These are phyloP conservation scores for Monosporascus sp. DNA, from an alignment of 2,329 filamentous ascomycete genomes.

Conservation along the genomic window DNA sequence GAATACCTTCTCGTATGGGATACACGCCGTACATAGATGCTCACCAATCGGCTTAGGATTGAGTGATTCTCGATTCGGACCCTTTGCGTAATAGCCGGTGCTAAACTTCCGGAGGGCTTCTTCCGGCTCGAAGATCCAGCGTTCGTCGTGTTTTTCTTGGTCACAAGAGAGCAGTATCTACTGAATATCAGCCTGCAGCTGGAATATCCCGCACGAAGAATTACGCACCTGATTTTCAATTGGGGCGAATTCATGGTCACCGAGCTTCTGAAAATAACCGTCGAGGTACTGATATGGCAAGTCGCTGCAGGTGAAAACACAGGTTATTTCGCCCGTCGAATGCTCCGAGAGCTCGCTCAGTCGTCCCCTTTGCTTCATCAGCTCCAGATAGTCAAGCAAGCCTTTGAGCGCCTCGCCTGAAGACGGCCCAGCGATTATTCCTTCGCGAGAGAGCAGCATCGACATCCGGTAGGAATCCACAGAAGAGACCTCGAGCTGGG, in stretches of 20 bases:
- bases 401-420: conserved; percentile 55
- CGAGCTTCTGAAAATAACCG: conserved; percentile 55
- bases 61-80: too few relatives aligned
- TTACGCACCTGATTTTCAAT: conserved; percentile 33
- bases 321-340: conserved; percentile 40
- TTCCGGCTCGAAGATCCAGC: too few relatives aligned
- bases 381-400: conserved; percentile 44
- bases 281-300: conserved; percentile 59
- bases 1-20: too few relatives aligned
- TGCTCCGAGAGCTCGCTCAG: conserved; percentile 30
- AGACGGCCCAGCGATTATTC: conserved; percentile 56
- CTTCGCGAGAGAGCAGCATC: conserved; percentile 49
- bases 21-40: too few relatives aligned
- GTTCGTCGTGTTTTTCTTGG: too few relatives aligned
- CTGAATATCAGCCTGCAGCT: too few relatives aligned
- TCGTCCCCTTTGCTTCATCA: conserved; percentile 39
- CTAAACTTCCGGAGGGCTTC: too few relatives aligned
- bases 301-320: conserved; percentile 59
- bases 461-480: conserved; percentile 48
- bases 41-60: too few relatives aligned
- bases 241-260: conserved; percentile 40
- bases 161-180: too few relatives aligned
- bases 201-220: too few relatives aligned
- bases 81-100: too few relatives aligned
- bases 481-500: conserved; percentile 36